Percentiles rank a stretch among this genome's conserved stretches.
These are phyloP conservation scores for Bretschneidera sinensis DNA, from an alignment of 345 rosid species.

Conservation along the genomic window DNA sequence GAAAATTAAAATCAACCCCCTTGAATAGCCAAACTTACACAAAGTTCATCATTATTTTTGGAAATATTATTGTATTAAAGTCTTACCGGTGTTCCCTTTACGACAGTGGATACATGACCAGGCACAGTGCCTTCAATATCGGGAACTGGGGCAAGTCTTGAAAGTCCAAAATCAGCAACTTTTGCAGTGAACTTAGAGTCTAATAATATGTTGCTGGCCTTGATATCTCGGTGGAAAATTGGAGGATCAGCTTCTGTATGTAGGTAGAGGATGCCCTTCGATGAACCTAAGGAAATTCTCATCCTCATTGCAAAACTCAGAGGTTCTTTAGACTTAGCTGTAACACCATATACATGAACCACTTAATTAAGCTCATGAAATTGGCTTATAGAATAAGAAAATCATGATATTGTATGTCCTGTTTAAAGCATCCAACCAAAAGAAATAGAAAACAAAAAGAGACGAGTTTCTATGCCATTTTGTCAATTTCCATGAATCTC, in stretches of 20 bases:
- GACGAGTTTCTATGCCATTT: not conserved
- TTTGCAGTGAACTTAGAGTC: constrained; percentile 72
- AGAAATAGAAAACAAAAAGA: too few relatives aligned
- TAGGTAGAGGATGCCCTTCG: constrained; percentile 80
- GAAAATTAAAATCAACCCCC: constrained; percentile 3
- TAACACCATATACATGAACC: constrained; percentile 12
- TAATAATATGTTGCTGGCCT: constrained; percentile 84
- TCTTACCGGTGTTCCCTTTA: constrained; percentile 90
- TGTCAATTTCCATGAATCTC: not conserved
- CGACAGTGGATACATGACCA: constrained; percentile 80
- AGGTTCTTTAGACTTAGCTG: constrained; percentile 56
- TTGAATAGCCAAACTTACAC: not conserved
- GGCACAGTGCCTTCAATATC: constrained; percentile 62
- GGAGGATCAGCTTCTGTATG: constrained; percentile 97
- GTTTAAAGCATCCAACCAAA: too few relatives aligned
- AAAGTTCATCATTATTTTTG: not conserved
- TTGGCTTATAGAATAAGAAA: not conserved
- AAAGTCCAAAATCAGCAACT: constrained; percentile 96
- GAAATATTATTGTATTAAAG: not conserved
- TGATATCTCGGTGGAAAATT: constrained; percentile 87
- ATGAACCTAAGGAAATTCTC: constrained; percentile 69
- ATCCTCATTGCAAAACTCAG: constrained; percentile 60
- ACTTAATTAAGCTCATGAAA: constrained; percentile 5
- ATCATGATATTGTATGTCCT: not conserved
- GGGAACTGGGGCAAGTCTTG: constrained; percentile 83